Percentiles rank a stretch among this genome's conserved stretches.
These are phyloP conservation scores for Cornus suecica DNA, from an alignment of 148 eudicot genomes.

Conservation along the genomic window DNA sequence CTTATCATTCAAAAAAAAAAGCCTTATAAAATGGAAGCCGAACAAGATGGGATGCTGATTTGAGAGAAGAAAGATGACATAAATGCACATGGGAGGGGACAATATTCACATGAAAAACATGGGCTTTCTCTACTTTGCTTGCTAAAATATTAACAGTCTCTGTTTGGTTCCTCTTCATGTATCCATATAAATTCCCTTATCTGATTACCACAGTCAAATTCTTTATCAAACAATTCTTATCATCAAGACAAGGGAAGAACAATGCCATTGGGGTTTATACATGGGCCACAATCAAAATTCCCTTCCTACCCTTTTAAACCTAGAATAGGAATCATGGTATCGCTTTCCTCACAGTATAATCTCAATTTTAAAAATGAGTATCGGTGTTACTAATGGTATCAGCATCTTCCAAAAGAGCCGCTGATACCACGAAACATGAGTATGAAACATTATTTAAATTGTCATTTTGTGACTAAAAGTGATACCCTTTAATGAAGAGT, in stretches of 20 bases:
- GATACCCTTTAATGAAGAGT: not conserved
- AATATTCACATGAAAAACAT: conserved; percentile 39
- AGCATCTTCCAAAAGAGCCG: no score
- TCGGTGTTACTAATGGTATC: no score
- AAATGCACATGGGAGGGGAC: conserved; percentile 42
- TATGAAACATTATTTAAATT: no score
- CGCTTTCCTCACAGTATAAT: no score
- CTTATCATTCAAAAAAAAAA: no score
- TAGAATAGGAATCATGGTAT: no score
- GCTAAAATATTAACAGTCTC: conserved; percentile 15
- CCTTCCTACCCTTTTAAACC: not conserved
- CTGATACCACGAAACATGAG: no score
- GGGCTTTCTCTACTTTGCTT: conserved; percentile 23
- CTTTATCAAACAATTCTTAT: not conserved
- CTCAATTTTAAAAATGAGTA: no score
- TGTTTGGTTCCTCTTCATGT: conserved; percentile 10
- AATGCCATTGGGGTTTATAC: not conserved
- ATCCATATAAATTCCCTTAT: not conserved
- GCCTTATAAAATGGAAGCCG: not conserved
- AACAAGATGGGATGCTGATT: conserved; percentile 1
- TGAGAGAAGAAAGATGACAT: not conserved
- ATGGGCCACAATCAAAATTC: not conserved
- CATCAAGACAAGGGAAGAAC: not conserved
- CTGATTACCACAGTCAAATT: not conserved
- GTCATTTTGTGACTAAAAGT: not conserved